Percentiles rank a stretch among this genome's conserved stretches.
Evolutionary conservation across 768 basidiomycete species (phyloP).

Genomic region (Naganishia vaughanmartiniae): DNA sequence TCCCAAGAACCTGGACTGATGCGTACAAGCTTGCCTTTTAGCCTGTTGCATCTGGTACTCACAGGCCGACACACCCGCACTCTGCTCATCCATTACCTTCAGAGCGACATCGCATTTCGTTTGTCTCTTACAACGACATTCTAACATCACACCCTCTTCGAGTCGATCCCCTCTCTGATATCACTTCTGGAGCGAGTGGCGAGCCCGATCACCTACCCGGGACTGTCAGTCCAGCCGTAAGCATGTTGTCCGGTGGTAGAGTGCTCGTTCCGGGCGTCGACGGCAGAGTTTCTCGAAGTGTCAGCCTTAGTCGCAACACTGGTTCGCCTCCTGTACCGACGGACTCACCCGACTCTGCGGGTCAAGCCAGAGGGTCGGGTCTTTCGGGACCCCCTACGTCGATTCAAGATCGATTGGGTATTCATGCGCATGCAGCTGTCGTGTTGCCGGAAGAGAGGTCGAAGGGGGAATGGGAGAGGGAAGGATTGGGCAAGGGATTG

Average conservation of each 20-base stretch:
- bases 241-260: neutral
- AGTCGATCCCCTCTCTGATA: constrained; percentile 67
- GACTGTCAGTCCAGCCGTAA: constrained; percentile 9
- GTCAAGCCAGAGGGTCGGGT: no score
- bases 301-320: constrained; percentile 6
- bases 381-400: neutral
- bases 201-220: constrained; percentile 66
- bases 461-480: constrained; percentile 16
- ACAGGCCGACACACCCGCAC: neutral
- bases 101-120: constrained; percentile 57
- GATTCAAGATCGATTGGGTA: constrained; percentile 21
- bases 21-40: neutral
- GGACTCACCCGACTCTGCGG: neutral
- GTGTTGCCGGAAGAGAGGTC: neutral
- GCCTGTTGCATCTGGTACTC: neutral
- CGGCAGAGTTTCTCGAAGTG: neutral
- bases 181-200: constrained; percentile 61
- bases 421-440: neutral
- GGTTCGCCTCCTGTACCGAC: neutral
- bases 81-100: constrained; percentile 25
- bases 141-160: constrained; percentile 72
- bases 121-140: constrained; percentile 83
- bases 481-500: constrained; percentile 15
- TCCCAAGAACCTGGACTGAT: neutral
- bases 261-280: neutral